Evolutionary conservation across 306 rosid species (phyloP).

Genomic region (Canavalia ensiformis): DNA sequence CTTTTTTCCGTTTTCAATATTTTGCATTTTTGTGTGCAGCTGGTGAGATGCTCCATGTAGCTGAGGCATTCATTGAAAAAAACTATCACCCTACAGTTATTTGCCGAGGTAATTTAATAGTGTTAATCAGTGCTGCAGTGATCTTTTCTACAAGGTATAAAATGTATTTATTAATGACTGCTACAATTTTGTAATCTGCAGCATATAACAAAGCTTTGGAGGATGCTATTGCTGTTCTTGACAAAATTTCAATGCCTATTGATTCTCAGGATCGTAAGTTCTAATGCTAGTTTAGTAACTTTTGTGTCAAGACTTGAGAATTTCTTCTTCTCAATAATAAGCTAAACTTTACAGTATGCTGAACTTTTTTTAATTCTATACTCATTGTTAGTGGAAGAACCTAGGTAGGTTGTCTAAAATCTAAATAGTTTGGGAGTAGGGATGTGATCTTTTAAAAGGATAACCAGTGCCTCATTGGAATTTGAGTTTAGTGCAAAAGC

Average conservation of each 20-base stretch:
- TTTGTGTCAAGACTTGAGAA: neutral
- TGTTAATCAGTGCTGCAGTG: neutral
- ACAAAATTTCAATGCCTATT: conserved; percentile 90
- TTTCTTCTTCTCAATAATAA: conserved; percentile 1
- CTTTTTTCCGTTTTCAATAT: conserved; percentile 23
- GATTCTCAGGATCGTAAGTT: conserved; percentile 91
- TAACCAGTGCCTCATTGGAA: conserved; percentile 1
- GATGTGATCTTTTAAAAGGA: conserved; percentile 1
- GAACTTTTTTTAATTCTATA: conserved; percentile 15
- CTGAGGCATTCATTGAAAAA: conserved; percentile 91
- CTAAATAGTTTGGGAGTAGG: conserved; percentile 37
- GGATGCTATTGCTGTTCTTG: conserved; percentile 92
- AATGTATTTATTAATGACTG: conserved; percentile 27
- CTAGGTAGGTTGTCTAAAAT: neutral
- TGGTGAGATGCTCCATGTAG: conserved; percentile 99
- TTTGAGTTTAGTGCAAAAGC: neutral
- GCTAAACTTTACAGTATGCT: conserved; percentile 7
- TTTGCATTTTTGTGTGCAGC: conserved; percentile 60
- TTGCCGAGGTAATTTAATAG: conserved; percentile 79
- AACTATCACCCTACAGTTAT: conserved; percentile 93
- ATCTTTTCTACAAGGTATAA: conserved; percentile 34
- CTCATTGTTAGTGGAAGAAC: conserved; percentile 31
- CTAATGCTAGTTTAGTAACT: neutral
- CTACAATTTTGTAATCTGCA: conserved; percentile 50
- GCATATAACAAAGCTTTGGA: conserved; percentile 97